Evolutionary conservation across 257 asterid genomes (phyloP).

Genomic region (Solanum boliviense): DNA sequence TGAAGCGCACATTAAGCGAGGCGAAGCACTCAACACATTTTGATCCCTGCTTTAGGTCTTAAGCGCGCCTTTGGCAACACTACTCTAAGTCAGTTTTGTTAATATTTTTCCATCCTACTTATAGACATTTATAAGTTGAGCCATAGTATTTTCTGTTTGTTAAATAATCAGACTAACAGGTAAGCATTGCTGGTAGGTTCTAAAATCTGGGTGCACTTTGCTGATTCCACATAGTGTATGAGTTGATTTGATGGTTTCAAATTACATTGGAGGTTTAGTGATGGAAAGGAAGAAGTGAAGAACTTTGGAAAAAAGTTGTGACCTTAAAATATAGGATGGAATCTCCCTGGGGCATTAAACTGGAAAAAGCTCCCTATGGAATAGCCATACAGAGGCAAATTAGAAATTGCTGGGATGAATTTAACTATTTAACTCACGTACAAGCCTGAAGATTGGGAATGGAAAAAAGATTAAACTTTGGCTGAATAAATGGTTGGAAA

Average conservation of each 20-base stretch:
- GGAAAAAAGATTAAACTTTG: not conserved
- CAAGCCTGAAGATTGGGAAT: not conserved
- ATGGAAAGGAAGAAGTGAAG: not conserved
- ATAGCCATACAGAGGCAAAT: not conserved
- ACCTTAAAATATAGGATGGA: not conserved
- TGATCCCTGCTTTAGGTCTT: not conserved
- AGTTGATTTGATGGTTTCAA: not conserved
- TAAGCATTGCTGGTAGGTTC: not conserved
- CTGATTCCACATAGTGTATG: not conserved
- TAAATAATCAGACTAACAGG: not conserved
- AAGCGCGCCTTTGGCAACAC: not conserved
- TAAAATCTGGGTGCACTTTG: not conserved
- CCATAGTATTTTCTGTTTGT: not conserved
- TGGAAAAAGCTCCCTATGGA: not conserved
- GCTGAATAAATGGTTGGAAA: not conserved
- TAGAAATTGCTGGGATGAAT: not conserved
- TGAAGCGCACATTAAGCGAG: not conserved
- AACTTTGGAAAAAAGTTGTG: not conserved
- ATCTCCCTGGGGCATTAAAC: not conserved
- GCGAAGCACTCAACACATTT: not conserved
- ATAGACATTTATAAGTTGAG: not conserved
- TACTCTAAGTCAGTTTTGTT: not conserved
- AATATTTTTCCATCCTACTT: not conserved
- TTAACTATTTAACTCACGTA: not conserved
- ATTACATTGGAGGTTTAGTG: not conserved